Conservation (phyloP, 768 basidiomycete genomes). For the Termitomyces bulborhizus region DNA sequence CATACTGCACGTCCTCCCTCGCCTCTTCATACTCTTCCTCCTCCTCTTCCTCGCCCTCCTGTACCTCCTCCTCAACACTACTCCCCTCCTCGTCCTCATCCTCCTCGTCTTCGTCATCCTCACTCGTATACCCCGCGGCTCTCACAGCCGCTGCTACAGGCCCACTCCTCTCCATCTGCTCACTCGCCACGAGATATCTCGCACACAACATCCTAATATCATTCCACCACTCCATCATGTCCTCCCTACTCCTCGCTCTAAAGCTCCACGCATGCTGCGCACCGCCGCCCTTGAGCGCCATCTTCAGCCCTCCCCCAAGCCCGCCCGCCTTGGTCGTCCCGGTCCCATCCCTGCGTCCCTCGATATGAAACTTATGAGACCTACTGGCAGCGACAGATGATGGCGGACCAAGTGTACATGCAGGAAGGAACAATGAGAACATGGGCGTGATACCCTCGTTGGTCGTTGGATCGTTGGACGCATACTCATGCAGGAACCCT, state of each 20-base stretch:
- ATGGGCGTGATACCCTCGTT: constrained; percentile 50
- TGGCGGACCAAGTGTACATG: constrained; percentile 93
- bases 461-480: constrained; percentile 63
- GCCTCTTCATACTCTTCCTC: constrained; percentile 29
- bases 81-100: constrained; percentile 45
- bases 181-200: constrained; percentile 88
- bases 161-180: constrained; percentile 87
- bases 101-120: constrained; percentile 62
- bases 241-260: constrained; percentile 82
- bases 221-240: constrained; percentile 99
- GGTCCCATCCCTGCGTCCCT: constrained; percentile 78
- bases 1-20: constrained; percentile 56
- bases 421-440: constrained; percentile 88
- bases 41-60: constrained; percentile 38
- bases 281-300: no score
- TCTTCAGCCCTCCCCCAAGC: no score
- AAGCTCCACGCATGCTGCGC: constrained; percentile 71
- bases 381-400: constrained; percentile 49
- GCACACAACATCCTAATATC: constrained; percentile 93
- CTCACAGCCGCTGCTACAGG: constrained; percentile 91
- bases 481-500: constrained; percentile 93
- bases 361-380: constrained; percentile 96
- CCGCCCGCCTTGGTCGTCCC: constrained; percentile 56
- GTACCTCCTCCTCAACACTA: constrained; percentile 35
- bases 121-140: constrained; percentile 81